phyloP scores from a whole-genome alignment of 2,329 filamentous ascomycete genomes.

The Cryphonectria carpinicola region DNA sequence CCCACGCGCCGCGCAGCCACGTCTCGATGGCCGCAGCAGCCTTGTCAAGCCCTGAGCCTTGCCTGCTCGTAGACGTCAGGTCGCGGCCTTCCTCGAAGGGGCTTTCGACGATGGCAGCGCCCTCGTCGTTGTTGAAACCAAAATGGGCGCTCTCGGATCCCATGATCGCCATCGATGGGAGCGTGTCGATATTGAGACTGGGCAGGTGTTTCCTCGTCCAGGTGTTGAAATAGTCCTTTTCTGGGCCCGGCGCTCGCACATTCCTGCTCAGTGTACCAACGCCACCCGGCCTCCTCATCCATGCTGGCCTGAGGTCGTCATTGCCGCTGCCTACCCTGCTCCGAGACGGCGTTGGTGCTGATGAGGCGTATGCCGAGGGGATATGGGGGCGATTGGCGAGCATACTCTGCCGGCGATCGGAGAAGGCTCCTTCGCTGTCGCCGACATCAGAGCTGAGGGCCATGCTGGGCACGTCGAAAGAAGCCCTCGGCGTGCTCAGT shows the following conservation, averaged over 20 bases:
- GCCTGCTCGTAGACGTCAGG: constrained; percentile 45
- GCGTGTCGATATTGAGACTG: constrained; percentile 70
- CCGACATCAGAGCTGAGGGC: constrained; percentile 42
- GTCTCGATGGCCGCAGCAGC: constrained; percentile 86
- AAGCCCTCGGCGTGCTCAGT: constrained; percentile 68
- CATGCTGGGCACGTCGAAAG: constrained; percentile 60
- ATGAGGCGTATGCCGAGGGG: constrained; percentile 35
- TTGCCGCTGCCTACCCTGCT: constrained; percentile 44
- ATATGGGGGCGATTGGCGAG: constrained; percentile 42
- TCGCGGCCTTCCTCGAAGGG: constrained; percentile 54
- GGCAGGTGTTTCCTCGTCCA: constrained; percentile 85
- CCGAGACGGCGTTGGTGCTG: constrained; percentile 41
- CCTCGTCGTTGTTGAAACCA: constrained; percentile 50
- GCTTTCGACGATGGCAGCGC: constrained; percentile 53
- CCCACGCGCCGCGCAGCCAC: constrained; percentile 84
- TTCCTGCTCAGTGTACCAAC: constrained; percentile 79
- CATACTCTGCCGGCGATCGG: constrained; percentile 49
- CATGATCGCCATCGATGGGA: constrained; percentile 69
- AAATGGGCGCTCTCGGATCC: constrained; percentile 63
- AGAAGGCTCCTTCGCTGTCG: constrained; percentile 41
- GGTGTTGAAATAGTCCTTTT: constrained; percentile 80
- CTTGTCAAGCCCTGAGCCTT: constrained; percentile 70
- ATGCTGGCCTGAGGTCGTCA: constrained; percentile 52
- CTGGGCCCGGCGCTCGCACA: constrained; percentile 77
- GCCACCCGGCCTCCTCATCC: constrained; percentile 83